Evolutionary conservation across 2,329 filamentous ascomycete species (phyloP).

Genomic region (Truncatella angustata): DNA sequence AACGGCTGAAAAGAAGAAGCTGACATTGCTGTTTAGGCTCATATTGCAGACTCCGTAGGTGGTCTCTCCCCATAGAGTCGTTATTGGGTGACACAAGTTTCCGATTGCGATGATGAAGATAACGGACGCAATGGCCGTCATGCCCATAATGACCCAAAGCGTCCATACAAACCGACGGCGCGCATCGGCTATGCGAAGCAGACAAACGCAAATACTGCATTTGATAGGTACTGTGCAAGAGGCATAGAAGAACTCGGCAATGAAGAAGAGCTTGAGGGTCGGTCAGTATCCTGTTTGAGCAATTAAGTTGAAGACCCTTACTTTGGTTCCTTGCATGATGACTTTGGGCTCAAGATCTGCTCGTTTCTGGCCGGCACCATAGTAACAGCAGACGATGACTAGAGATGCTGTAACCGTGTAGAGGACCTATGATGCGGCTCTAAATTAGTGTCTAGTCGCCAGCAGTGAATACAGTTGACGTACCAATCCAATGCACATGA

Average conservation of each 20-base stretch:
- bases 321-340: constrained; percentile 21
- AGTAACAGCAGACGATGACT: constrained; percentile 26
- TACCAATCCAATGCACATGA: constrained; percentile 26
- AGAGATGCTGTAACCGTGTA: constrained; percentile 23
- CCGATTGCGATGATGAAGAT: constrained; percentile 27
- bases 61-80: constrained; percentile 27
- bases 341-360: constrained; percentile 11
- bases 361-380: constrained; percentile 24
- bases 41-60: constrained; percentile 24
- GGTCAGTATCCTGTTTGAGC: too few relatives aligned
- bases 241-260: constrained; percentile 37
- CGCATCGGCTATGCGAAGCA: constrained; percentile 29
- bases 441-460: background rate
- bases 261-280: constrained; percentile 30
- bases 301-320: too few relatives aligned
- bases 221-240: constrained; percentile 27
- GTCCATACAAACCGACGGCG: constrained; percentile 25
- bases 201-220: constrained; percentile 27
- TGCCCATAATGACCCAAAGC: constrained; percentile 24
- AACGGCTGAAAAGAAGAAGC: constrained; percentile 33
- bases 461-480: constrained; percentile 3
- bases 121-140: constrained; percentile 18
- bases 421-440: constrained; percentile 15
- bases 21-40: constrained; percentile 27
- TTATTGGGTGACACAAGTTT: constrained; percentile 31